Conservation (phyloP, 768 basidiomycete species). For the Kwoniella newhampshirensis region DNA sequence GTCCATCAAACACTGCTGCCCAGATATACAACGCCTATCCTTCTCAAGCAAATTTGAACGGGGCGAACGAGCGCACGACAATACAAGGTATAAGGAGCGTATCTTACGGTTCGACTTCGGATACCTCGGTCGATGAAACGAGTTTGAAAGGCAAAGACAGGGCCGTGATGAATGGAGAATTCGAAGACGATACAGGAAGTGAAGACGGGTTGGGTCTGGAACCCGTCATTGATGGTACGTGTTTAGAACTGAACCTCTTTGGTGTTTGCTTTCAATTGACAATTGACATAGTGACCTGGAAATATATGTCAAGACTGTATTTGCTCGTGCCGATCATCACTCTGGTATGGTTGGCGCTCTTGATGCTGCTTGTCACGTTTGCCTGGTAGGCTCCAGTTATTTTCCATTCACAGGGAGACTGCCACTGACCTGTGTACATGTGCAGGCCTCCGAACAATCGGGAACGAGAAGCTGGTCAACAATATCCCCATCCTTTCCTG, state of each 20-base stretch:
- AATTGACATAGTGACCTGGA: conserved; percentile 37
- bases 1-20: no score
- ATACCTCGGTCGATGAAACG: background rate
- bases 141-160: conserved; percentile 8
- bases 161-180: background rate
- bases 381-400: conserved; percentile 41
- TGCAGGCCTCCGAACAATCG: conserved; percentile 48
- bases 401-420: background rate
- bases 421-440: background rate
- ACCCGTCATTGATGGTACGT: conserved; percentile 39
- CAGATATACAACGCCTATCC: no score
- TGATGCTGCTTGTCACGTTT: conserved; percentile 43
- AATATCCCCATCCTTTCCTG: conserved; percentile 49
- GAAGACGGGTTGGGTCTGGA: conserved; percentile 28
- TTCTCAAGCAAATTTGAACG: no score
- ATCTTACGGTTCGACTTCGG: background rate
- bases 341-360: conserved; percentile 21
- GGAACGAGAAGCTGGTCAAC: conserved; percentile 42
- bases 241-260: no score
- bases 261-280: no score
- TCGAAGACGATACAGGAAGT: conserved; percentile 23
- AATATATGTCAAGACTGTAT: conserved; percentile 44
- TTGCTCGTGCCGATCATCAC: conserved; percentile 48
- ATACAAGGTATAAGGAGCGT: conserved; percentile 2
- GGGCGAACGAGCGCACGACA: no score